Conservation (phyloP, 2,329 filamentous ascomycete genomes). For the Xylaria sp. region DNA sequence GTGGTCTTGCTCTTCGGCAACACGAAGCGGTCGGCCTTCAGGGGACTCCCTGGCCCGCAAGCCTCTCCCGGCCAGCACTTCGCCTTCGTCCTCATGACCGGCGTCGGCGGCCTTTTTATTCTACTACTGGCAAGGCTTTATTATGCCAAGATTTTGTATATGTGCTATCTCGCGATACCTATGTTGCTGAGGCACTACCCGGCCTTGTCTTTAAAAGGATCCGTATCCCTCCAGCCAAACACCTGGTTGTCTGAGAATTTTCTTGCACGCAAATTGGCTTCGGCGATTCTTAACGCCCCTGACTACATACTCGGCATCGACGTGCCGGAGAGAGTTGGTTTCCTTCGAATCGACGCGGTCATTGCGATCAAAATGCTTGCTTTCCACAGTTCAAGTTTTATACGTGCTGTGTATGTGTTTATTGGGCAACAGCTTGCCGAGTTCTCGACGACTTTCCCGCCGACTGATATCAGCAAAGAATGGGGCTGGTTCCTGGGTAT, state of each 20-base stretch:
- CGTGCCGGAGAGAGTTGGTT: no score
- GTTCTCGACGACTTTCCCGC: no score
- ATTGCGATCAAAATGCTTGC: no score
- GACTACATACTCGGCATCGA: no score
- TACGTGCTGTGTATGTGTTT: no score
- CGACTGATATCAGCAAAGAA: neutral
- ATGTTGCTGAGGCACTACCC: neutral
- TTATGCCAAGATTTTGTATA: neutral
- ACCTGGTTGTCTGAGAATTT: no score
- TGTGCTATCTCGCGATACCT: neutral
- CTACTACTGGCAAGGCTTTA: neutral
- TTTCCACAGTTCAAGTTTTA: no score
- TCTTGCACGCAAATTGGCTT: no score
- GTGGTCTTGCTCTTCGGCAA: neutral
- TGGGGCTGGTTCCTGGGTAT: neutral
- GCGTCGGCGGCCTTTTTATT: neutral
- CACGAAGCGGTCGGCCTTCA: rapidly evolving
- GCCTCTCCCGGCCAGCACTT: neutral
- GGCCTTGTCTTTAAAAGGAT: no score
- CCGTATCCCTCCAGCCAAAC: neutral
- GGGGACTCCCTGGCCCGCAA: neutral
- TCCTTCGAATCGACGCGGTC: no score
- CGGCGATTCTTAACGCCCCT: no score
- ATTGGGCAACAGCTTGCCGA: neutral
- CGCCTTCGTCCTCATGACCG: neutral